Base-by-base conservation (phyloP, 1,284 basidiomycete genomes). In the Erythrobasidium hasegawianum region DNA sequence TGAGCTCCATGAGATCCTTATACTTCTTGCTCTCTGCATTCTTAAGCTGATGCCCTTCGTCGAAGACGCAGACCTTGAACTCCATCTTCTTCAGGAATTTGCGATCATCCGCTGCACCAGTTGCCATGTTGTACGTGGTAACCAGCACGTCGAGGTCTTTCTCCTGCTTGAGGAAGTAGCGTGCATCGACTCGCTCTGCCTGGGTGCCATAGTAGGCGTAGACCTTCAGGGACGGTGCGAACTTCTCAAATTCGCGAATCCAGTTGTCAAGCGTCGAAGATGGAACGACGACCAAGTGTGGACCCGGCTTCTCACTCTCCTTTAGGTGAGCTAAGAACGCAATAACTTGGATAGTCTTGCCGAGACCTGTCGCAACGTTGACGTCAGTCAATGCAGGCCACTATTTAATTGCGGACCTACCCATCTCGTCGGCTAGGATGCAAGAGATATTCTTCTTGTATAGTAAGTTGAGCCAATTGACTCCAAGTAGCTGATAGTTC, bases 401-500 rank as follows among this genome's bases (percentile, higher is more conserved):
- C 33, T 39, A 45, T 11, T 29, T 75, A 87, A 93, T 33, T 33
- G 33, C 33, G 4, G 11, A 33, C 33, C 11, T 33, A 33, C 33
- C 92, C 94, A 97, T 97, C 78, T 97, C 93, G 78, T 99, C 95
- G 1, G 95, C 95, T 27, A 99, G 82, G 75, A 99, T 99, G 78
- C 94, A 97, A 68, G 90, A 94, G 57, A 89, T 83, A 67, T 84
- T 83, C 74, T 85, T 87, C 59, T 82, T 83, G 76, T 93, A 94
- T 52, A 98, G 80, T 27, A 98, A 79, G 76, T 90, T 86, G 70
- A 99, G 81, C 96, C 96, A 99, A 76, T 97, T 98, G 68, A 98
- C 84, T n/a, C 96, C 96, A 61, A 96, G 82, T 66, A 97, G 81
- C 78, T 98, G 95, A 77, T 98, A 99, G 73, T 96, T 92, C 80